Conservation (phyloP, 2,329 filamentous ascomycete species). For the Tetracladium maxilliforme region DNA sequence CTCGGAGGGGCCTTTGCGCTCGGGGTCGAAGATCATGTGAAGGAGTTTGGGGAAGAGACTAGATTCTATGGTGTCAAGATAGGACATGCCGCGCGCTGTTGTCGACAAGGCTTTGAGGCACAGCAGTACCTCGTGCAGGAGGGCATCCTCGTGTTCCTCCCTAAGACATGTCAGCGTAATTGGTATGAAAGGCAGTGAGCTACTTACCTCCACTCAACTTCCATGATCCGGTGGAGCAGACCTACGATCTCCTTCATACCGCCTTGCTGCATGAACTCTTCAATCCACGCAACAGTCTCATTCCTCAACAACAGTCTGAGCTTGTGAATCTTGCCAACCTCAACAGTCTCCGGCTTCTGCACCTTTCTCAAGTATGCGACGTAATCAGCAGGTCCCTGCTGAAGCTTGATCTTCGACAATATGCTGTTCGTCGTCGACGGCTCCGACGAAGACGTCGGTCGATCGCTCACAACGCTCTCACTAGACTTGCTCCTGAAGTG, state of each 20-base stretch:
- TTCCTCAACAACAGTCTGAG: constrained; percentile 78
- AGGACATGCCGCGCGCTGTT: constrained; percentile 70
- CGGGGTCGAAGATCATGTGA: constrained; percentile 88
- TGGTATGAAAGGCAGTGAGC: background rate
- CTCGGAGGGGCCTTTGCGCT: constrained; percentile 93
- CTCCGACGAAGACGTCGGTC: constrained; percentile 34
- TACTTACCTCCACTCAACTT: constrained; percentile 83
- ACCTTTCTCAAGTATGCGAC: constrained; percentile 73
- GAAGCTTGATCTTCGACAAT: constrained; percentile 56
- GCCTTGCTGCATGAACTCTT: constrained; percentile 75
- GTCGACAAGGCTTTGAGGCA: constrained; percentile 93
- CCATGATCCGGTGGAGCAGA: constrained; percentile 81
- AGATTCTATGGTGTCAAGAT: constrained; percentile 64
- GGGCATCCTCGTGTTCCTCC: constrained; percentile 88
- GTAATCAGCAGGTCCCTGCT: constrained; percentile 68
- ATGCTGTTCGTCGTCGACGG: constrained; percentile 40
- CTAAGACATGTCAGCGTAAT: constrained; percentile 26
- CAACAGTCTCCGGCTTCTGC: constrained; percentile 67
- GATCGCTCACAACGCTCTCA: constrained; percentile 49
- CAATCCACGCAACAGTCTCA: constrained; percentile 91
- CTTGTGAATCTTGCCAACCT: constrained; percentile 93
- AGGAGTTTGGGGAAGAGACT: constrained; percentile 77
- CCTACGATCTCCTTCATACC: constrained; percentile 87
- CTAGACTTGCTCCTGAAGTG: constrained; percentile 60
- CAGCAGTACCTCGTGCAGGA: constrained; percentile 82